Evolutionary conservation across 2,329 filamentous ascomycete species (phyloP).

Genomic region (Periconia sp.): DNA sequence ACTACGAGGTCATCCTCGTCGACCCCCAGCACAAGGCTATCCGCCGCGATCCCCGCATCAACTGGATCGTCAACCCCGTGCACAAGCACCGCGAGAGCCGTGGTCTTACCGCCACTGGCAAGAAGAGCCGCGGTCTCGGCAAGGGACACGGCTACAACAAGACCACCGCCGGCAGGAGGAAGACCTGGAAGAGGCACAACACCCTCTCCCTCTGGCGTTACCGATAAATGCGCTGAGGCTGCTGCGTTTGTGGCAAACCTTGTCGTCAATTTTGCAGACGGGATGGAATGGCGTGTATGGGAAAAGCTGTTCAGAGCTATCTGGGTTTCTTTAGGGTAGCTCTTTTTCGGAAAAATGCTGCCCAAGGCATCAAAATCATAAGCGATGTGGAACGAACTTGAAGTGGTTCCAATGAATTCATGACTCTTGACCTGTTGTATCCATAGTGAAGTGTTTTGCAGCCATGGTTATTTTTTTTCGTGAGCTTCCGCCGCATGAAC

Average conservation of each 20-base stretch:
- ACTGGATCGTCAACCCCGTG: conserved; percentile 99
- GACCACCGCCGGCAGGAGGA: conserved; percentile 93
- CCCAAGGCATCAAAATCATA: conserved; percentile 31
- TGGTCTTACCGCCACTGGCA: conserved; percentile 97
- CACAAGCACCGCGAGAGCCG: conserved; percentile 99
- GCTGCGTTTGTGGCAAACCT: conserved; percentile 31
- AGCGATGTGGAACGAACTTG: conserved; percentile 22
- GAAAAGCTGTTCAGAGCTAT: conserved; percentile 36
- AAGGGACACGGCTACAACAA: conserved; percentile 99
- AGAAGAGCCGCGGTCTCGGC: conserved; percentile 99
- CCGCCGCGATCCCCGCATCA: conserved; percentile 98
- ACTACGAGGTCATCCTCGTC: conserved; percentile 99
- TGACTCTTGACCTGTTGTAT: neutral
- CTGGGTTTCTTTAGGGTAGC: conserved; percentile 27
- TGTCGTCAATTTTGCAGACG: conserved; percentile 34
- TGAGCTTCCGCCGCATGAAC: no score
- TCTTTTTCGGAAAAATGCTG: conserved; percentile 13
- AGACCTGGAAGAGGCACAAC: conserved; percentile 99
- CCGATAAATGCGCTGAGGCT: conserved; percentile 63
- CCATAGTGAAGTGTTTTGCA: neutral
- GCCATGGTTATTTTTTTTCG: neutral
- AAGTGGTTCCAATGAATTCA: conserved; percentile 24
- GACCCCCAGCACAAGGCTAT: conserved; percentile 99
- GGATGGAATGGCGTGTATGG: conserved; percentile 38
- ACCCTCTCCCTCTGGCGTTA: conserved; percentile 98